A percentile compares a stretch with the other conserved stretches of the same genome.
These are phyloP conservation scores for Dichotomopilus funicola DNA, from an alignment of 2,329 filamentous ascomycete species.

Conservation along the genomic window DNA sequence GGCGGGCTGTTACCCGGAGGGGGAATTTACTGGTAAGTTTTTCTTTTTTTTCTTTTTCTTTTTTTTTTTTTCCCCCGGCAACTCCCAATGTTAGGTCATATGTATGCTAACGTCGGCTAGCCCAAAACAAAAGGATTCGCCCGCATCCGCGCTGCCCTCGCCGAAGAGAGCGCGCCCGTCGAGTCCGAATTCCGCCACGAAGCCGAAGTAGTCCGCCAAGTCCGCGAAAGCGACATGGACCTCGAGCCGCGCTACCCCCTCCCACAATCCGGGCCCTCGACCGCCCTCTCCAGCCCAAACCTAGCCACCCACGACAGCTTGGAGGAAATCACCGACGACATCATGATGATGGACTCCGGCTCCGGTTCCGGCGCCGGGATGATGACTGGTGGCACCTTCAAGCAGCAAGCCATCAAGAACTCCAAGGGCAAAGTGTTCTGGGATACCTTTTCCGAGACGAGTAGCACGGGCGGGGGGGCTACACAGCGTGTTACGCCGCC, in stretches of 20 bases:
- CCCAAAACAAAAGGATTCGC: slow-evolving; percentile 96
- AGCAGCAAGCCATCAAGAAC: slow-evolving; percentile 65
- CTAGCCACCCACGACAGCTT: slow-evolving; percentile 57
- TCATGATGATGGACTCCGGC: slow-evolving; percentile 52
- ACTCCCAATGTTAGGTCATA: too few species aligned
- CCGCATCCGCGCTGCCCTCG: slow-evolving; percentile 79
- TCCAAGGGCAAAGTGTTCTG: slow-evolving; percentile 68
- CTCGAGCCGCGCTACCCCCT: slow-evolving; percentile 41
- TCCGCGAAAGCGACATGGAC: slow-evolving; percentile 78
- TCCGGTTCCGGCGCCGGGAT: neutral
- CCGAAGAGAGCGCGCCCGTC: slow-evolving; percentile 80
- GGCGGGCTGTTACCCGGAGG: slow-evolving; percentile 74
- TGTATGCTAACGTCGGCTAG: slow-evolving; percentile 61
- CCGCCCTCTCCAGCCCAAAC: slow-evolving; percentile 62
- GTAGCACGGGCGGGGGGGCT: slow-evolving; percentile 35
- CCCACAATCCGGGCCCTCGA: slow-evolving; percentile 44
- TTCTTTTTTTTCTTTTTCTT: too few species aligned
- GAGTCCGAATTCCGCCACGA: slow-evolving; percentile 86
- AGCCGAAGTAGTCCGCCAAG: slow-evolving; percentile 91
- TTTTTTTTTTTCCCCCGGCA: too few species aligned
- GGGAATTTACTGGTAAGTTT: slow-evolving; percentile 75
- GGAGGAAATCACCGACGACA: slow-evolving; percentile 65
- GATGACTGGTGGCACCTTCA: slow-evolving; percentile 53
- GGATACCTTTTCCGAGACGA: slow-evolving; percentile 69
- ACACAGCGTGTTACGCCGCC: slow-evolving; percentile 41